phyloP scores from a whole-genome alignment of 306 rosid genomes.

The Biancaea sappan region DNA sequence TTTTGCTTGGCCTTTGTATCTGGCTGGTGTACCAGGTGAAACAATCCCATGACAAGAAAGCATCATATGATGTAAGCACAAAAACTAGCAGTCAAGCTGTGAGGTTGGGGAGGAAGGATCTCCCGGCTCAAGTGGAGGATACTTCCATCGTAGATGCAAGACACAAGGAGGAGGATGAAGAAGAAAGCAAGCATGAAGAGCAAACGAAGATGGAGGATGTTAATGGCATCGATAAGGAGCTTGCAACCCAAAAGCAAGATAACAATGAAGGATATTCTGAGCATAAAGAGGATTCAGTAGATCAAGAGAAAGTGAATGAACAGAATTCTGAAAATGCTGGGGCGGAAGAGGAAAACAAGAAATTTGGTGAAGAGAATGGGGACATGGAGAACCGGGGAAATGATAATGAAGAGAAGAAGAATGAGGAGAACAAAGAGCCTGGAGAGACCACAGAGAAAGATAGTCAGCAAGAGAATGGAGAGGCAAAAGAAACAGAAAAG shows the following conservation, averaged over 20 bases:
- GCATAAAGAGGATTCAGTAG: slow-evolving; percentile 44
- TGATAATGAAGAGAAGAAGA: slow-evolving; percentile 38
- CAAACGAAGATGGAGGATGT: slow-evolving; percentile 50
- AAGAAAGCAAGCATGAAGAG: slow-evolving; percentile 56
- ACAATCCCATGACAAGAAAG: slow-evolving; percentile 69
- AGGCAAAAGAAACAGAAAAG: slow-evolving; percentile 30
- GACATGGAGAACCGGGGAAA: slow-evolving; percentile 40
- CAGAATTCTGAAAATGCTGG: slow-evolving; percentile 40
- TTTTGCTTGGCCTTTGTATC: slow-evolving; percentile 70
- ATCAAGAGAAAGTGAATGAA: slow-evolving; percentile 41
- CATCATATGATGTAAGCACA: slow-evolving; percentile 32
- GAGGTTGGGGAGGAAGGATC: slow-evolving; percentile 84
- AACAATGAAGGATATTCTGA: slow-evolving; percentile 48
- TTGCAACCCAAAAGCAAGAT: slow-evolving; percentile 34
- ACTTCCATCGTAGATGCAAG: slow-evolving; percentile 57
- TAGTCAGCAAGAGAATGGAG: slow-evolving; percentile 29
- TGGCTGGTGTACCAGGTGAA: slow-evolving; percentile 92
- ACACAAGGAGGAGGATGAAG: slow-evolving; percentile 69
- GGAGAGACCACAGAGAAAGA: slow-evolving; percentile 35
- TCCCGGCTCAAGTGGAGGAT: slow-evolving; percentile 55
- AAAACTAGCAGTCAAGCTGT: slow-evolving; percentile 45
- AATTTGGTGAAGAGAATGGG: slow-evolving; percentile 41
- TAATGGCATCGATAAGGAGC: slow-evolving; percentile 41
- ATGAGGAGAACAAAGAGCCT: slow-evolving; percentile 43
- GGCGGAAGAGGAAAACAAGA: slow-evolving; percentile 43